Base-by-base conservation (phyloP, 495 filamentous ascomycete genomes). In the Evernia prunastri region DNA sequence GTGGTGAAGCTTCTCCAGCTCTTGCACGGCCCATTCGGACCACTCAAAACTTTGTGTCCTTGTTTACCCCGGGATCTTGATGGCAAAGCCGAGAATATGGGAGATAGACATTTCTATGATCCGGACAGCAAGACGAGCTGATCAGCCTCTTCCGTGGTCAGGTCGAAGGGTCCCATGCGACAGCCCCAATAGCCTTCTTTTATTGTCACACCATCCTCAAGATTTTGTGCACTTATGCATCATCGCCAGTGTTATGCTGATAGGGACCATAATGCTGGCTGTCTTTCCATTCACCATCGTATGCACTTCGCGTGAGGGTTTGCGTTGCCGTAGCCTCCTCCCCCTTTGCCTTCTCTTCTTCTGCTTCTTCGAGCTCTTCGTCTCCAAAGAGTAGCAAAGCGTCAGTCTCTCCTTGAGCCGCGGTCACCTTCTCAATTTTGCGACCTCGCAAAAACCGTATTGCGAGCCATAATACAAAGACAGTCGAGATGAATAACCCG, bases 361-460 rank as follows among this genome's bases (percentile, higher is more conserved):
- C 29, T 37, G 6, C 36, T 2, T 54, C 51, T 29, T 54, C 17
- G n/a, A 54, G 51, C 51, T 20, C 51, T 17, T 54, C 51, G 12
- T 54, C 51, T 13, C 51, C 51, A 54, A 54, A 54, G 15, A 54
- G 51, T 20, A 54, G 29, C 51, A 54, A 54, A 54, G 51, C 18
- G 12, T 54, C 51, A 35, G 18, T 12, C 29, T 54, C 29, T 20
- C 29, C 27, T 15, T 31, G 6, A n/a, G 29, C 51, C 29, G 1
- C n/a, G 27, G 33, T 29, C 15, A 53, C 25, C 25, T 53, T 8
- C 7, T 6, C 17, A 10, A 3, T 3, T 35, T 33, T 54, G 15
- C n/a, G 27, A 2, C 51, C 51, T 54, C 29, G 13, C 18, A 54
- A 17, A 20, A 33, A 9, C 7, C 51, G 29, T 17, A 54, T 10